phyloP scores from a whole-genome alignment of 768 basidiomycete genomes.

The Lepiota subincarnata region DNA sequence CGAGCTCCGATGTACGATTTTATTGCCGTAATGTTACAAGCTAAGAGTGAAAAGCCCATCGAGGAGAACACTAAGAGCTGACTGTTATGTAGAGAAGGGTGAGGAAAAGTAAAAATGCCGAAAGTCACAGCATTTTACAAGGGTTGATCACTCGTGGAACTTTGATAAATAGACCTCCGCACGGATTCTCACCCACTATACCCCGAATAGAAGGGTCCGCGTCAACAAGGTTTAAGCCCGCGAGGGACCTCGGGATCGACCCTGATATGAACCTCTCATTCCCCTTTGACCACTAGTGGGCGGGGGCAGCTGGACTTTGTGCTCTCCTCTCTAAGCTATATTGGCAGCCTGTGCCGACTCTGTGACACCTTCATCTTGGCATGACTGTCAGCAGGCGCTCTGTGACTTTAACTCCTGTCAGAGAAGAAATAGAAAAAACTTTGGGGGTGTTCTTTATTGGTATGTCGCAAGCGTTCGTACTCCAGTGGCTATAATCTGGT shows the following conservation, averaged over 20 bases:
- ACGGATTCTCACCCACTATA: background rate
- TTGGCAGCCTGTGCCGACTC: background rate
- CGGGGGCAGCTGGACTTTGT: background rate
- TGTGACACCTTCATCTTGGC: background rate
- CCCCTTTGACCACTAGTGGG: background rate
- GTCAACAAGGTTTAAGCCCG: background rate
- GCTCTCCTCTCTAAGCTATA: no score
- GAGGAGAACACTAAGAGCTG: no score
- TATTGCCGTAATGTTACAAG: no score
- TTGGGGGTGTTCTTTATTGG: conserved; percentile 26
- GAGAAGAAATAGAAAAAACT: conserved; percentile 18
- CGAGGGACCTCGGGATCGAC: background rate
- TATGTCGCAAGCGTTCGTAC: conserved; percentile 2
- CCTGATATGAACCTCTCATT: background rate
- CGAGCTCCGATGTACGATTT: no score
- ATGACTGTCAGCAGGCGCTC: background rate
- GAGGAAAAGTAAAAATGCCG: no score
- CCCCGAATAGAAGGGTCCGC: background rate
- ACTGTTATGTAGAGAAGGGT: no score
- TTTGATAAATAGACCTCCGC: background rate
- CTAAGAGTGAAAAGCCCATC: no score
- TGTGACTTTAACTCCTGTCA: conserved; percentile 4
- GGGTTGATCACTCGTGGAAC: background rate
- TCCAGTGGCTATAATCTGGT: background rate
- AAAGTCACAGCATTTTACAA: background rate